Conservation (phyloP, 768 basidiomycete genomes). For the Leucocoprinus leucothites region DNA sequence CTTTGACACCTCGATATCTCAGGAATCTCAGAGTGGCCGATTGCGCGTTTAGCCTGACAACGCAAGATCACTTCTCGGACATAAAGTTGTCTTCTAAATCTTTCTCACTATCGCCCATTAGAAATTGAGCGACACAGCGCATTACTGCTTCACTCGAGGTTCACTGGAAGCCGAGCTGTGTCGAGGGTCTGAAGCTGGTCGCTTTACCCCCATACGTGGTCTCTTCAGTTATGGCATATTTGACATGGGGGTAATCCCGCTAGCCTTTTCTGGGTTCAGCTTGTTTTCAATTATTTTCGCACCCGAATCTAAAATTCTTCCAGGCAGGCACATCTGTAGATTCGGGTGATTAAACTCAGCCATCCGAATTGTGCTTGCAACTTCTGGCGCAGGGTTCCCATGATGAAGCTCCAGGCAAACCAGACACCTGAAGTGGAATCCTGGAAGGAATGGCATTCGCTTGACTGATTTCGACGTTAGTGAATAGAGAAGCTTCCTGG, state of each 20-base stretch:
- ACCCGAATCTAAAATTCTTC: conserved; percentile 33
- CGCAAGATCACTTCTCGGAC: conserved; percentile 1
- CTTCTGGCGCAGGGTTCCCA: conserved; percentile 25
- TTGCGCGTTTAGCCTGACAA: neutral
- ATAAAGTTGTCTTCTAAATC: neutral
- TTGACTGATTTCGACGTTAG: conserved; percentile 29
- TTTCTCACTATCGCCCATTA: neutral
- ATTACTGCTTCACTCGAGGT: conserved; percentile 1
- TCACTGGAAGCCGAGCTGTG: neutral
- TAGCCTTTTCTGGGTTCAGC: conserved; percentile 41
- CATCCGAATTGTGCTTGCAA: conserved; percentile 31
- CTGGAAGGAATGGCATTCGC: conserved; percentile 23
- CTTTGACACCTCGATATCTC: neutral
- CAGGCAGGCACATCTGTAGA: conserved; percentile 41
- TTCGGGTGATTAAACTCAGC: conserved; percentile 27
- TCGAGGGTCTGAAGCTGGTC: neutral
- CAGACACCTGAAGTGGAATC: conserved; percentile 29
- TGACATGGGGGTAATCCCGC: conserved; percentile 27
- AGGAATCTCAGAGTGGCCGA: neutral
- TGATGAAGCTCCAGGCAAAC: conserved; percentile 36
- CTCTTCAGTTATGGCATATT: conserved; percentile 31
- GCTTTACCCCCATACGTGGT: conserved; percentile 16
- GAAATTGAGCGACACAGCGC: neutral
- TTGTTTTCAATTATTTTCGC: conserved; percentile 28
- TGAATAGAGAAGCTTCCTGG: conserved; percentile 29